phyloP scores from a whole-genome alignment of 139 green algal species.

The Diplosphaera chodatii region DNA sequence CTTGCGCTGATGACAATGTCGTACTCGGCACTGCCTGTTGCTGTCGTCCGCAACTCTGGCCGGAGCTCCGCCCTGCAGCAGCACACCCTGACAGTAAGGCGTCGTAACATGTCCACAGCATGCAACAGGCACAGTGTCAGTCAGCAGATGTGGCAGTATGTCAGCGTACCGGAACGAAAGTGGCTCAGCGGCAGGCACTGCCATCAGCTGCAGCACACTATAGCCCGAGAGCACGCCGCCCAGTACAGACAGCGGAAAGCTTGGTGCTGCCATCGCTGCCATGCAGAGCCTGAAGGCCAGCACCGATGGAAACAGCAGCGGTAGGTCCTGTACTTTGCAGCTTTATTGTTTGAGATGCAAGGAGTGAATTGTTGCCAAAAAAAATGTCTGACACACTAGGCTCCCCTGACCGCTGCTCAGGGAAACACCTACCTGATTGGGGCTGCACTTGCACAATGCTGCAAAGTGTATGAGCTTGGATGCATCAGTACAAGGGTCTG shows the following conservation, averaged over 20 bases:
- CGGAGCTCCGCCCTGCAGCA: not conserved
- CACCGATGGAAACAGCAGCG: conserved; percentile 4
- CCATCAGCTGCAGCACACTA: conserved; percentile 1
- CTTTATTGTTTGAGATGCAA: too few relatives aligned
- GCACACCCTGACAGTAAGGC: too few relatives aligned
- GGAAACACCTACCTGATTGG: not conserved
- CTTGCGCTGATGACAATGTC: not conserved
- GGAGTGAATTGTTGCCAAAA: too few relatives aligned
- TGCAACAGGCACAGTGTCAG: too few relatives aligned
- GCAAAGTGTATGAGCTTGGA: not conserved
- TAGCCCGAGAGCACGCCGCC: conserved; percentile 10
- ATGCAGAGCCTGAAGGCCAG: conserved; percentile 7
- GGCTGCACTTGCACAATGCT: not conserved
- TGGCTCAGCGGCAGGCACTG: not conserved
- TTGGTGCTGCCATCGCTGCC: conserved; percentile 6
- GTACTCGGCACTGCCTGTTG: conserved; percentile 7
- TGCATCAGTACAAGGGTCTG: not conserved
- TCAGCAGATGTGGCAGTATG: too few relatives aligned
- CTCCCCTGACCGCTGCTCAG: too few relatives aligned
- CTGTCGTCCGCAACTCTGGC: conserved; percentile 5
- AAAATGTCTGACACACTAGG: too few relatives aligned
- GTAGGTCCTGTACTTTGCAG: not conserved
- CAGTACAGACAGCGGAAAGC: conserved; percentile 12
- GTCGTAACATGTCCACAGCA: too few relatives aligned
- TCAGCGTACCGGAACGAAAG: conserved; percentile 2